Base-by-base conservation (phyloP, 495 filamentous ascomycete genomes). In the Lepidopterella palustris region DNA sequence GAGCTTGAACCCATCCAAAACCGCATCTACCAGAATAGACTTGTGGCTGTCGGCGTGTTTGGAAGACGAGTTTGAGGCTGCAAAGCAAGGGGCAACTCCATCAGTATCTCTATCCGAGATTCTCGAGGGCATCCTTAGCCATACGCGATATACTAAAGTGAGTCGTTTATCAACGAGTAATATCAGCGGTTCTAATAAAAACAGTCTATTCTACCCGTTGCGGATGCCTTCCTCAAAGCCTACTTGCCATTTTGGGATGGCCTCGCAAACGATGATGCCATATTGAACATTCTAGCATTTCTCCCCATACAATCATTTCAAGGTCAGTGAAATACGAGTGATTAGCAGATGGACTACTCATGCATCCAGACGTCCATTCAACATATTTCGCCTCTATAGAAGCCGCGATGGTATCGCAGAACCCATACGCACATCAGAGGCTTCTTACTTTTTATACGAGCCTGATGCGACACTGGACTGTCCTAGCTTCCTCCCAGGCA, bases 161-260 rank as follows among this genome's bases (percentile, higher is more conserved):
- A 78, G 42, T 72, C 18, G 10, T 15, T 10, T 3, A 15, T 4
- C 3, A 42, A 42, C 35, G 9, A 42, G 18, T 18, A 3, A 3
- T 42, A 18, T 42, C 3, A 42, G 13, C 18, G 13, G 18, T 18
- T 35, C 31, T 42, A 18, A 42, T 18, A 10, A 53, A 63, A 57
- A 20, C 9, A 48, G 24, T 68, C 91, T 87, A 71, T 72, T 50
- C 70, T 91, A 3, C 82, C 87, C 1, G 75, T 79, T 10, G 74
- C 86, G 0, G 76, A 85, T 27, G 62, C 72, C 0, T 95, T 90
- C 70, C 73, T 95, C 23, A 71, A 72, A 40, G 72, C 72, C 6
- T 87, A 86, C 61, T 62, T 95, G 5, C 63, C 68, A 9, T 62
- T 72, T n/a, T 95, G 90, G 90, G 79, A 89, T 61, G 89, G 89